phyloP scores from a whole-genome alignment of 768 basidiomycete genomes.

The Naganishia vaughanmartiniae region DNA sequence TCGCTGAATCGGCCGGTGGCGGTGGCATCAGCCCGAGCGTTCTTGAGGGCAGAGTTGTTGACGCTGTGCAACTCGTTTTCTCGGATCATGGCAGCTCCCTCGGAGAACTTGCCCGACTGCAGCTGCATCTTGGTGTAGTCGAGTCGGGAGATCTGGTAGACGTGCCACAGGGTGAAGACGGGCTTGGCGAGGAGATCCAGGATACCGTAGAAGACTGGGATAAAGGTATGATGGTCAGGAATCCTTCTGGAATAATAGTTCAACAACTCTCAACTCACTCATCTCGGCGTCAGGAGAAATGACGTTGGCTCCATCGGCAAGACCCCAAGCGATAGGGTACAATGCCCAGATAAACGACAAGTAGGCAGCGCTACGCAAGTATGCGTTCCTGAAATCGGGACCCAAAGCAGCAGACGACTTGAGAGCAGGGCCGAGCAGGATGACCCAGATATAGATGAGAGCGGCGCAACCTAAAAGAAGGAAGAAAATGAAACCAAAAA shows the following conservation, averaged over 20 bases:
- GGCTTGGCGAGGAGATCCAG: slow-evolving; percentile 54
- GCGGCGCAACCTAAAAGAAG: slow-evolving; percentile 49
- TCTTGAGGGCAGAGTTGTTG: slow-evolving; percentile 24
- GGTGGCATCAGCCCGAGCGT: slow-evolving; percentile 29
- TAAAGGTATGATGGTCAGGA: background rate
- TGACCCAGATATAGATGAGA: slow-evolving; percentile 59
- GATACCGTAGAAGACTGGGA: slow-evolving; percentile 56
- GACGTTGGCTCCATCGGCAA: slow-evolving; percentile 59
- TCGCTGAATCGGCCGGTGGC: slow-evolving; percentile 30
- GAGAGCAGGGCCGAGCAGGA: slow-evolving; percentile 42
- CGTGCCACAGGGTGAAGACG: slow-evolving; percentile 50
- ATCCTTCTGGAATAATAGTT: background rate
- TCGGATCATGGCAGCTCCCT: slow-evolving; percentile 31
- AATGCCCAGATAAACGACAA: slow-evolving; percentile 61
- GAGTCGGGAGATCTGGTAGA: slow-evolving; percentile 44
- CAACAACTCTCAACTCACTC: slow-evolving; percentile 41
- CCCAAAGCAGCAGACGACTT: slow-evolving; percentile 46
- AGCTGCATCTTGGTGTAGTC: slow-evolving; percentile 51
- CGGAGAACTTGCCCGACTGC: slow-evolving; percentile 49
- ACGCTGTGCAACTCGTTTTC: slow-evolving; percentile 40
- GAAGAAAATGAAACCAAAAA: background rate
- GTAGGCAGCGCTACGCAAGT: slow-evolving; percentile 54
- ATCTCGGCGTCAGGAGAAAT: slow-evolving; percentile 60
- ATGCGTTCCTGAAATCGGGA: slow-evolving; percentile 42
- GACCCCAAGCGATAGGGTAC: slow-evolving; percentile 63